Evolutionary conservation across 2,329 filamentous ascomycete species (phyloP).

Genomic region (Paecilomyces variotii): DNA sequence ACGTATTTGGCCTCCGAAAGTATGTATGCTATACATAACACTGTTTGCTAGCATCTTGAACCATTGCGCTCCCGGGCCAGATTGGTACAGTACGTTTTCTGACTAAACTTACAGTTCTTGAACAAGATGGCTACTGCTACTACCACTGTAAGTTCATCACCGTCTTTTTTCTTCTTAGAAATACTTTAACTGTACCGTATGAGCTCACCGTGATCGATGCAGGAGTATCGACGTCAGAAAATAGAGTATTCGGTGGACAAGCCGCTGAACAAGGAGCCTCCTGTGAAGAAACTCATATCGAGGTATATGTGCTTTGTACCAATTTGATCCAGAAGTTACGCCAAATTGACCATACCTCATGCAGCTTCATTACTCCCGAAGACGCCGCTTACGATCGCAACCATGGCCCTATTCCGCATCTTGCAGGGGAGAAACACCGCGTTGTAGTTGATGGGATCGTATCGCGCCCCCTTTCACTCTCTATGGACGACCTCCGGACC

Average conservation of each 20-base stretch:
- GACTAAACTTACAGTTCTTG: neutral
- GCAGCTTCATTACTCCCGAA: conserved; percentile 46
- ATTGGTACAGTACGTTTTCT: neutral
- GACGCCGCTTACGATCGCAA: conserved; percentile 50
- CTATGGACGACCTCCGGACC: conserved; percentile 38
- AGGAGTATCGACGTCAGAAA: conserved; percentile 1
- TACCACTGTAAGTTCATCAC: neutral
- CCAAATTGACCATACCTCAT: neutral
- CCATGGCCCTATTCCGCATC: conserved; percentile 46
- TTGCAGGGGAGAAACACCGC: conserved; percentile 32
- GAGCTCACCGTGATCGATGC: neutral
- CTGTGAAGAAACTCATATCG: conserved; percentile 18
- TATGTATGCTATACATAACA: neutral
- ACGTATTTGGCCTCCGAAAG: neutral
- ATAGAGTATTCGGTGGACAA: conserved; percentile 15
- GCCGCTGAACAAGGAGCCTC: conserved; percentile 27
- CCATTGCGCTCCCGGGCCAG: neutral
- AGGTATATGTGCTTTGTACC: conserved; percentile 12
- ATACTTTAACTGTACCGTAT: neutral
- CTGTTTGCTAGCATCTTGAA: neutral
- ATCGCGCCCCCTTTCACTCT: conserved; percentile 35
- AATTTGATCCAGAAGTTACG: neutral
- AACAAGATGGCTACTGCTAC: neutral
- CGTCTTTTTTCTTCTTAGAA: neutral
- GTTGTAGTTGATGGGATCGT: conserved; percentile 47